phyloP scores from a whole-genome alignment of 108 stramenopile genomes.

The Skeletonema marinoi region DNA sequence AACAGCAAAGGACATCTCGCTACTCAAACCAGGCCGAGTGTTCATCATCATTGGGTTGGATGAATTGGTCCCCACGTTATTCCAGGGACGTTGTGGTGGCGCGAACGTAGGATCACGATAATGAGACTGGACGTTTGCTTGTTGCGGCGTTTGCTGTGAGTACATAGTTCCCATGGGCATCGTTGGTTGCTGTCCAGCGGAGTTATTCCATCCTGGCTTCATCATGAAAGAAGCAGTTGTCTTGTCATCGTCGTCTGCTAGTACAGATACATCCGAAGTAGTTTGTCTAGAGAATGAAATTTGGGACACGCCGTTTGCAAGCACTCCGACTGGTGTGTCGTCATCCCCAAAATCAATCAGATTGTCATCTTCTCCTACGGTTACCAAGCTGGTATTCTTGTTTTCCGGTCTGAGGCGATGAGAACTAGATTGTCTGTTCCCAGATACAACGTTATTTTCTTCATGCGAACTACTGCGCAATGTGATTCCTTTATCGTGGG shows the following conservation, averaged over 20 bases:
- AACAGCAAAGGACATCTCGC: conserved; percentile 31
- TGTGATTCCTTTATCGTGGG: background rate
- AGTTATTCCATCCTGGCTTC: conserved; percentile 14
- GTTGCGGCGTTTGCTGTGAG: background rate
- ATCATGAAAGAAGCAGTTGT: conserved; percentile 45
- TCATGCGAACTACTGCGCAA: background rate
- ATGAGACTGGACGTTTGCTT: background rate
- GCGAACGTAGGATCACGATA: background rate
- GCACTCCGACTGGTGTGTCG: background rate
- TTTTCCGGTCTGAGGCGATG: conserved; percentile 9
- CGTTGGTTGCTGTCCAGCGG: background rate
- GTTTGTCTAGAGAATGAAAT: conserved; percentile 6
- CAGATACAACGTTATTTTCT: conserved; percentile 11
- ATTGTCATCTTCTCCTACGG: conserved; percentile 40
- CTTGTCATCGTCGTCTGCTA: conserved; percentile 46
- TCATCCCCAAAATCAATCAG: conserved; percentile 50
- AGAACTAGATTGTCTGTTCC: background rate
- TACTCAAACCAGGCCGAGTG: background rate
- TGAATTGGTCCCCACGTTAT: background rate
- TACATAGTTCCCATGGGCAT: background rate
- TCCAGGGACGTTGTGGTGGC: conserved; percentile 8
- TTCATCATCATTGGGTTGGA: conserved; percentile 1
- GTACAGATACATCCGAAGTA: conserved; percentile 39
- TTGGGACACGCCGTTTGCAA: conserved; percentile 8
- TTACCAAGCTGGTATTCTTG: conserved; percentile 10